Evolutionary conservation across 2,329 filamentous ascomycete species (phyloP), one percentile per base, ranked within the genome.

Genomic region (Penicillium sp.): DNA sequence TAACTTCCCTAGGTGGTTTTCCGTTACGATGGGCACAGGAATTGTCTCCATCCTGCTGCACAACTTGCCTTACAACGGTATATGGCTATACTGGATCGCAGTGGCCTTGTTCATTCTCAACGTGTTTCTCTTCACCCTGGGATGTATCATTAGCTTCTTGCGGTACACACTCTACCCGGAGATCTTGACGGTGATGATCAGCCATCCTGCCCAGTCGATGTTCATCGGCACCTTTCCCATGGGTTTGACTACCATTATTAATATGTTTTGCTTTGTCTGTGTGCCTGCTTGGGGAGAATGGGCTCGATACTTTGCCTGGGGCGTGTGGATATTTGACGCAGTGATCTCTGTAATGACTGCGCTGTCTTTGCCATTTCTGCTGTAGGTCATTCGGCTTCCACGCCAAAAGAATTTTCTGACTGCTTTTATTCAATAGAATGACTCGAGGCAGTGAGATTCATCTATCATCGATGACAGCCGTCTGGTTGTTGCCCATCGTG

Each of bases 141-240:
- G 55, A 1, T 49, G 72, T 13, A 41, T 63, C 4, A 69, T 81
- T 30, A 79, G 75, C 1, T 39, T 76, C 1, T 55, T 81, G 2
- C 72, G 82, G 3, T 86, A 85, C 50, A 65, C 66, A 0, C 51
- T 84, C 1, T 85, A 82, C 51, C 82, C 80, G 0, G 70, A 75
- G 41, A 78, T 84, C 18, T 85, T 80, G 73, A 54, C 41, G 0
- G 75, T 73, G 11, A 83, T 86, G 80, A 72, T 85, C 23, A 64
- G 67, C 2, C 78, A 86, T 54, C 80, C 79, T 0, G 73, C 72
- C 1, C 79, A 86, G 52, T 80, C 76, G 1, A 68, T 86, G 36
- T 86, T 85, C 48, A 62, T 86, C 3, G 82, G 76, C 0, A 81
- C 78, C 0, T 73, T 83, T 20, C 80, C 80, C 0, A 84, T 85